Conservation (phyloP, 1,284 basidiomycete genomes). For the Ceratobasidium sp. region DNA sequence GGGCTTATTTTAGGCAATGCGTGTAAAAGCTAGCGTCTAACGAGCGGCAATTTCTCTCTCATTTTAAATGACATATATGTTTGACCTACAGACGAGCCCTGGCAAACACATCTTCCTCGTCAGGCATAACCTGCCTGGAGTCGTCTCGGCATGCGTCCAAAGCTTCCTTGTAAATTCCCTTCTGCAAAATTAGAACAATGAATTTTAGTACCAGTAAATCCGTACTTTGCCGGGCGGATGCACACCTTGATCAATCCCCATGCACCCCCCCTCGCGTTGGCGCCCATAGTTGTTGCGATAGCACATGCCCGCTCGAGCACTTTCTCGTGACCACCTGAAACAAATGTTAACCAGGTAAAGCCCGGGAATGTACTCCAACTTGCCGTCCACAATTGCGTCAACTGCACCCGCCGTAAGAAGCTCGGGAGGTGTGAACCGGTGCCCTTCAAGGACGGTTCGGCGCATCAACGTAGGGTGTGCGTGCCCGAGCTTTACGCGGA, state of each 20-base stretch:
- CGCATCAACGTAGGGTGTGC: constrained; percentile 70
- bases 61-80: no score
- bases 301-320: constrained; percentile 63
- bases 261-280: constrained; percentile 58
- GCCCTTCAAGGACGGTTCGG: constrained; percentile 83
- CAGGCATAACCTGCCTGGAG: constrained; percentile 49
- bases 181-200: constrained; percentile 52
- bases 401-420: constrained; percentile 75
- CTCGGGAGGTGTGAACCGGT: constrained; percentile 82
- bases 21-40: no score
- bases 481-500: constrained; percentile 68
- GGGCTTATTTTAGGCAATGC: no score
- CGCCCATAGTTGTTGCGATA: constrained; percentile 56
- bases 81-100: constrained; percentile 54
- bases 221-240: constrained; percentile 14
- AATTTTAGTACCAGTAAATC: not conserved
- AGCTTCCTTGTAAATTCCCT: constrained; percentile 58
- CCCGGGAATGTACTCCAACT: not conserved
- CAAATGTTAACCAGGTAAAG: not conserved
- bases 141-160: constrained; percentile 55
- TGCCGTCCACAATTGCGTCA: constrained; percentile 69
- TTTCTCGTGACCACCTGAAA: constrained; percentile 61
- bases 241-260: constrained; percentile 63
- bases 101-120: constrained; percentile 54
- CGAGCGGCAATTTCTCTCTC: no score